Evolutionary conservation across 2,329 filamentous ascomycete genomes (phyloP).

Genomic region (Colletotrichum trifolii): DNA sequence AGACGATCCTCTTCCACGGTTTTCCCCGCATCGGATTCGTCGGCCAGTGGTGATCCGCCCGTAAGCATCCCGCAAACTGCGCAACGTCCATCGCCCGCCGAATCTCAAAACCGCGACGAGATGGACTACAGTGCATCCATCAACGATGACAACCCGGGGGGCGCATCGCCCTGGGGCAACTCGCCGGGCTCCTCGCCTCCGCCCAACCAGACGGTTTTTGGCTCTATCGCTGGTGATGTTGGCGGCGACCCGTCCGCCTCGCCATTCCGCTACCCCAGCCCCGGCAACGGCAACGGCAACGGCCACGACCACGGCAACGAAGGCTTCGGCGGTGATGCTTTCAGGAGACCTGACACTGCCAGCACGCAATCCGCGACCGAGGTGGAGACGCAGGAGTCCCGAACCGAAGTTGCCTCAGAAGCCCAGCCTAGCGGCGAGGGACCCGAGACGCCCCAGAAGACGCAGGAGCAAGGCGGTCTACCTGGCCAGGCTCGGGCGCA

Average conservation of each 20-base stretch:
- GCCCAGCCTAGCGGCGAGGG: conserved; percentile 33
- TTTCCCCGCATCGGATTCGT: conserved; percentile 36
- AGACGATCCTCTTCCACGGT: background rate
- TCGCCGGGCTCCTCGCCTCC: conserved; percentile 63
- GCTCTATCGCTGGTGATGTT: conserved; percentile 43
- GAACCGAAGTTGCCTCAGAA: conserved; percentile 39
- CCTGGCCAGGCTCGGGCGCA: conserved; percentile 40
- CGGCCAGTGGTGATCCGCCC: conserved; percentile 34
- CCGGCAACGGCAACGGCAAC: conserved; percentile 56
- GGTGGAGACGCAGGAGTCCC: conserved; percentile 50
- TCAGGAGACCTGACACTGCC: conserved; percentile 58
- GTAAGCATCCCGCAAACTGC: conserved; percentile 17
- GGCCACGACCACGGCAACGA: conserved; percentile 40
- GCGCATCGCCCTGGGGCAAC: conserved; percentile 66
- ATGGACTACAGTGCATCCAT: conserved; percentile 72
- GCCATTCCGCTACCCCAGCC: conserved; percentile 57
- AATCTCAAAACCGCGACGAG: conserved; percentile 5
- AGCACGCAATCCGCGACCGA: conserved; percentile 58
- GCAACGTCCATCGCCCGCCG: conserved; percentile 4
- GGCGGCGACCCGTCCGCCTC: conserved; percentile 53
- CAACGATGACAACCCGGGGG: conserved; percentile 64
- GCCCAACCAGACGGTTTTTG: conserved; percentile 57
- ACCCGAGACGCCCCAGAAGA: conserved; percentile 39
- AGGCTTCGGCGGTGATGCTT: conserved; percentile 51
- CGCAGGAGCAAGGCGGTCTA: conserved; percentile 41